These are phyloP conservation scores for Amylostereum chailletii DNA, from an alignment of 1,284 basidiomycete species.

Conservation along the genomic window DNA sequence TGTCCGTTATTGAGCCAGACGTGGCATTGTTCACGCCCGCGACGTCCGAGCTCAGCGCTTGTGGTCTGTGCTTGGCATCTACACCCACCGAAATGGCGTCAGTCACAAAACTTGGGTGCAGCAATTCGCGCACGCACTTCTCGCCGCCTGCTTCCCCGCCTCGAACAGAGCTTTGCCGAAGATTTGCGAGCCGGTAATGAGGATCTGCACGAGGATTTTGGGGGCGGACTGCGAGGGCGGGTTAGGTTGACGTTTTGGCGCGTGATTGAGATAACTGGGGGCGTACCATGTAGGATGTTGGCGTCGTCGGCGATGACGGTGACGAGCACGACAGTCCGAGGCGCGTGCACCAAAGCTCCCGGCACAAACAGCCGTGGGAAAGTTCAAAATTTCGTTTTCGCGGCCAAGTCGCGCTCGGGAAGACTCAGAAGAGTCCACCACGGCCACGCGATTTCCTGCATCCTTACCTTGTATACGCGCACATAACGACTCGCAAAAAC, in stretches of 20 bases:
- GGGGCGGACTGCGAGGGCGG: constrained; percentile 51
- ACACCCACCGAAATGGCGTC: neutral
- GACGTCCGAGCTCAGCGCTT: constrained; percentile 50
- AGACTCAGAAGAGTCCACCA: too few relatives aligned
- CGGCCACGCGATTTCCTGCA: too few relatives aligned
- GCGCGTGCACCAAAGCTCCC: neutral
- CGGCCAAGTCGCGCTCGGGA: neutral
- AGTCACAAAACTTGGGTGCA: neutral
- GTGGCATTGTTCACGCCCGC: constrained; percentile 68
- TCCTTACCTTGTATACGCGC: too few relatives aligned
- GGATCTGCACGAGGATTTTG: constrained; percentile 74
- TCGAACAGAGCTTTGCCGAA: constrained; percentile 89
- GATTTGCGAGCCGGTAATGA: constrained; percentile 75
- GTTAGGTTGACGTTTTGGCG: too few relatives aligned
- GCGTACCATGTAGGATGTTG: neutral
- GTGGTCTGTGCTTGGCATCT: constrained; percentile 75
- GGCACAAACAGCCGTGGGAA: constrained; percentile 3
- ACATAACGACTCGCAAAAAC: constrained; percentile 36
- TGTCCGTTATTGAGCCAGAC: constrained; percentile 67
- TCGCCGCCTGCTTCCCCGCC: constrained; percentile 86
- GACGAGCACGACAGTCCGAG: neutral
- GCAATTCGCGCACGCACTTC: constrained; percentile 56
- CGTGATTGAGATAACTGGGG: too few relatives aligned
- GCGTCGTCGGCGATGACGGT: neutral
- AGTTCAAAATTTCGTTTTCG: constrained; percentile 9